phyloP scores from a whole-genome alignment of 2,329 filamentous ascomycete species.

The Biscogniauxia marginata region DNA sequence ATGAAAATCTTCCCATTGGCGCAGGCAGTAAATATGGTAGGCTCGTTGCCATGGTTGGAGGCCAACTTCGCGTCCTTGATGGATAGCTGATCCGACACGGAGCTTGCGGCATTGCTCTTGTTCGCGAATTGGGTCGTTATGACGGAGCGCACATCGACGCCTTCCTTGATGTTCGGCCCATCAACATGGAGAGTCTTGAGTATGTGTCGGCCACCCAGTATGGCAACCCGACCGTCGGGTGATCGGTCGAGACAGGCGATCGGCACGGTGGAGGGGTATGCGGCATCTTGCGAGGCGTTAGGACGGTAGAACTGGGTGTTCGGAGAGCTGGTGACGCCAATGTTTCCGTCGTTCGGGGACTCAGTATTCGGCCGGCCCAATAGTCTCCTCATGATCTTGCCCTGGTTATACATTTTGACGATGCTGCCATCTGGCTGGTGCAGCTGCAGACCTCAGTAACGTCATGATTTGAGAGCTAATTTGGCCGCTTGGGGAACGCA shows the following conservation, averaged over 20 bases:
- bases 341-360: slow-evolving; percentile 44
- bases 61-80: slow-evolving; percentile 63
- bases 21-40: slow-evolving; percentile 61
- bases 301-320: slow-evolving; percentile 48
- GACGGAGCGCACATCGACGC: slow-evolving; percentile 55
- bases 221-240: slow-evolving; percentile 53
- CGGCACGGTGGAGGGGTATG: slow-evolving; percentile 51
- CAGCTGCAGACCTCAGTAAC: slow-evolving; percentile 18
- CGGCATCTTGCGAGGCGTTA: slow-evolving; percentile 54
- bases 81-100: slow-evolving; percentile 56
- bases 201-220: slow-evolving; percentile 59
- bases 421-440: slow-evolving; percentile 26
- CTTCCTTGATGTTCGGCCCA: slow-evolving; percentile 52
- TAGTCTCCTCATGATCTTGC: slow-evolving; percentile 60
- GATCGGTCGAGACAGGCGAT: slow-evolving; percentile 59
- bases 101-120: slow-evolving; percentile 38
- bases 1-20: slow-evolving; percentile 64
- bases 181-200: slow-evolving; percentile 61
- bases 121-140: slow-evolving; percentile 51
- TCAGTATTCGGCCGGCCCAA: slow-evolving; percentile 53
- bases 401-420: slow-evolving; percentile 51
- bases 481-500: not conserved
- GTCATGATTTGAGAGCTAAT: slow-evolving; percentile 23
- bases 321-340: slow-evolving; percentile 47
- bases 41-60: slow-evolving; percentile 41